phyloP scores from a whole-genome alignment of 257 asterid genomes.

The Ligustrum vulgare region DNA sequence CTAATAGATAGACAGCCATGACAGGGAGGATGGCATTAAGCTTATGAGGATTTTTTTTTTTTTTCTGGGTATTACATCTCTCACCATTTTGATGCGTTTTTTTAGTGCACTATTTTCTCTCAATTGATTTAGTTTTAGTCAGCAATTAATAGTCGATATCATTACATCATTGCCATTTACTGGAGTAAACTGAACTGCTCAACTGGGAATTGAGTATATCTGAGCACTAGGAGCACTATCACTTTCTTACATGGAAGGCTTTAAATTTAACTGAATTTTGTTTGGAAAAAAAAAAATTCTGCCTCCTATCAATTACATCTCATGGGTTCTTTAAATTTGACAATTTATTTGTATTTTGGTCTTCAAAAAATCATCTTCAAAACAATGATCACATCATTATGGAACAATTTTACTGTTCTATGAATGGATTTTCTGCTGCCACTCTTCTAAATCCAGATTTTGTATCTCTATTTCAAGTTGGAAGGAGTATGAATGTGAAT shows the following conservation, averaged over 20 bases:
- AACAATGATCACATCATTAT: slow-evolving; percentile 13
- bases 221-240: background rate
- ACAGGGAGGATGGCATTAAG: slow-evolving; percentile 1
- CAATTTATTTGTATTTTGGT: background rate
- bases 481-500: slow-evolving; percentile 28
- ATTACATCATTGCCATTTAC: slow-evolving; percentile 9
- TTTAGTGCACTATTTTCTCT: background rate
- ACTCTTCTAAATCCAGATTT: slow-evolving; percentile 16
- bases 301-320: slow-evolving; percentile 1
- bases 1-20: slow-evolving; percentile 5
- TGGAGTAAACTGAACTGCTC: slow-evolving; percentile 13
- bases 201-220: slow-evolving; percentile 3
- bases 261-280: slow-evolving; percentile 17
- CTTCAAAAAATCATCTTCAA: slow-evolving; percentile 13
- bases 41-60: background rate
- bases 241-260: slow-evolving; percentile 3
- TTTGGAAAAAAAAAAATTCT: slow-evolving; percentile 1
- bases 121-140: background rate
- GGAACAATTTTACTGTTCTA: background rate
- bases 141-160: background rate
- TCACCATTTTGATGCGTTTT: background rate
- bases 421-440: background rate
- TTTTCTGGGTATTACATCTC: slow-evolving; percentile 8
- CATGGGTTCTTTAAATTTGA: slow-evolving; percentile 19
- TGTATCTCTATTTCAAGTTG: slow-evolving; percentile 28